Conservation (phyloP, 257 asterid species). For the Euphrasia confusa region DNA sequence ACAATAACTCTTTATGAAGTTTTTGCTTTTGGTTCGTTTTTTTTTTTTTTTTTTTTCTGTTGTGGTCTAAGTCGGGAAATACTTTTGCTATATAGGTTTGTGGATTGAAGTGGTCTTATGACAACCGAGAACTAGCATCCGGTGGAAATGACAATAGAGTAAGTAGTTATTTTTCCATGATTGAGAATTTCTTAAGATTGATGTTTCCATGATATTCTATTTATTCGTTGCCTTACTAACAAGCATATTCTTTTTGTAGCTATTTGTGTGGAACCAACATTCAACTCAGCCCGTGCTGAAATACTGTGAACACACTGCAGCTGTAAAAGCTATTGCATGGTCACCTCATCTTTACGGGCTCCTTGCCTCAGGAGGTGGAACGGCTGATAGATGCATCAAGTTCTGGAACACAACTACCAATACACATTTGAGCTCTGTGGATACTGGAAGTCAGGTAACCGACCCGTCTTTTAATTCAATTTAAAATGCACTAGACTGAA, state of each 20-base stretch:
- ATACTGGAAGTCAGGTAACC: conserved; percentile 95
- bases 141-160: conserved; percentile 97
- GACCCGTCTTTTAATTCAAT: background rate
- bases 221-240: background rate
- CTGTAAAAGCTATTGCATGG: conserved; percentile 99
- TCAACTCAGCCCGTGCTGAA: conserved; percentile 83
- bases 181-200: conserved; percentile 7
- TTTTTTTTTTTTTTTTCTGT: background rate
- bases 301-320: conserved; percentile 94
- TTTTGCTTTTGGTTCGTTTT: conserved; percentile 8
- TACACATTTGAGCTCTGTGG: conserved; percentile 77
- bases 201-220: conserved; percentile 4
- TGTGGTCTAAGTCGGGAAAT: conserved; percentile 10
- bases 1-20: conserved; percentile 10
- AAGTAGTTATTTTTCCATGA: conserved; percentile 27
- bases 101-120: conserved; percentile 98
- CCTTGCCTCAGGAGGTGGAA: conserved; percentile 98
- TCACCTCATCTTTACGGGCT: conserved; percentile 98
- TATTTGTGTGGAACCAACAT: conserved; percentile 88
- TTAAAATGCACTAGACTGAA: background rate
- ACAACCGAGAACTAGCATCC: conserved; percentile 90
- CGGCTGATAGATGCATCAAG: conserved; percentile 95
- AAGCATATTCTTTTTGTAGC: conserved; percentile 36
- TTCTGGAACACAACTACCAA: conserved; percentile 94
- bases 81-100: conserved; percentile 58